Evolutionary conservation across 78 protist genomes (phyloP).

Genomic region (Creolimax fragrantissima): DNA sequence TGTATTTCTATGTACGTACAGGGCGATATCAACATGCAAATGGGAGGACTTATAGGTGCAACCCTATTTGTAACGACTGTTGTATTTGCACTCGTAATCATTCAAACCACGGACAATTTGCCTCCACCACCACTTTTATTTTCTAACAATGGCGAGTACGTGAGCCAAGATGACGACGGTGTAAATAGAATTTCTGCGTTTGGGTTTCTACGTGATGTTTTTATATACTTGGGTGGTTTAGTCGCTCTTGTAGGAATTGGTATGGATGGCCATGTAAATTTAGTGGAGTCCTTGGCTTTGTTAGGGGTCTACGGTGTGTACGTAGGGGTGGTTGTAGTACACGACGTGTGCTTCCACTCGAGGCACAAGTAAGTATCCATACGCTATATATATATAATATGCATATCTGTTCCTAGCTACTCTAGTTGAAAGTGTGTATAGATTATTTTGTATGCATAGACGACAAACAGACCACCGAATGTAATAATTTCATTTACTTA

Average conservation of each 20-base stretch:
- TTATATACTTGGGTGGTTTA: neutral
- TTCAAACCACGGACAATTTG: neutral
- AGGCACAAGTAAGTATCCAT: too few relatives aligned
- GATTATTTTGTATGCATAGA: too few relatives aligned
- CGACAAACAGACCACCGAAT: too few relatives aligned
- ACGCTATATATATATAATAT: too few relatives aligned
- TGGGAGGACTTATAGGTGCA: neutral
- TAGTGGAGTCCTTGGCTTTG: neutral
- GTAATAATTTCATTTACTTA: too few relatives aligned
- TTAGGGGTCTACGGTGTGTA: neutral
- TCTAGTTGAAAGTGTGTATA: too few relatives aligned
- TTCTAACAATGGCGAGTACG: neutral
- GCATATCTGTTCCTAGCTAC: too few relatives aligned
- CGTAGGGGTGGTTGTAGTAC: neutral
- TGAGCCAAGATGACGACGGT: neutral
- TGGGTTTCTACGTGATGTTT: neutral
- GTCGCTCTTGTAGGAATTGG: neutral
- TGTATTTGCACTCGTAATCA: neutral
- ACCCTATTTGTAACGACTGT: neutral
- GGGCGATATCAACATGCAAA: neutral
- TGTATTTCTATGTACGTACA: neutral
- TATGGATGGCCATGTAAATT: neutral
- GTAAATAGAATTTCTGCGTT: neutral
- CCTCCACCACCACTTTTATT: neutral
- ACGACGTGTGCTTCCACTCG: neutral